phyloP scores from a whole-genome alignment of 306 rosid species.

The Sindora glabra region DNA sequence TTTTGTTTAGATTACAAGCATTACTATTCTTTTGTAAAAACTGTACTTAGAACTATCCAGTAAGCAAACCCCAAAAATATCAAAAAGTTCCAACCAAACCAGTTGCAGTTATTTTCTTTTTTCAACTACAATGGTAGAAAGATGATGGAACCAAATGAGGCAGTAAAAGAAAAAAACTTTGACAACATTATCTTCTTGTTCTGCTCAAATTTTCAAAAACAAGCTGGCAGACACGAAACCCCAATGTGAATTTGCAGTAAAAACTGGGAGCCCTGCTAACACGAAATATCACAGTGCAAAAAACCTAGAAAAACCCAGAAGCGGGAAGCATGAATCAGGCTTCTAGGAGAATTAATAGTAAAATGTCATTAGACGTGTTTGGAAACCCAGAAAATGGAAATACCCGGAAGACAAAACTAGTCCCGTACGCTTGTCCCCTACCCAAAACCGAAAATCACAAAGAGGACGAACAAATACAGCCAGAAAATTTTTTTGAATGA shows the following conservation, averaged over 20 bases:
- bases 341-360: constrained; percentile 9
- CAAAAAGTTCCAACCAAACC: neutral
- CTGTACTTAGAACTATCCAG: constrained; percentile 28
- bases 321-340: constrained; percentile 15
- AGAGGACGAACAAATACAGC: constrained; percentile 36
- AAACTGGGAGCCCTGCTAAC: constrained; percentile 15
- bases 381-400: constrained; percentile 33
- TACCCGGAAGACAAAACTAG: constrained; percentile 58
- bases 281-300: constrained; percentile 26
- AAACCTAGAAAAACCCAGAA: constrained; percentile 28
- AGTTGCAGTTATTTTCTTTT: constrained; percentile 4
- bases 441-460: constrained; percentile 34
- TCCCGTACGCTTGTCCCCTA: constrained; percentile 41
- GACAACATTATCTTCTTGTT: neutral
- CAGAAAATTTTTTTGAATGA: constrained; percentile 31
- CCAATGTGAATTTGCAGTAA: constrained; percentile 10
- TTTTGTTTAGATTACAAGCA: constrained; percentile 38
- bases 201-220: constrained; percentile 16
- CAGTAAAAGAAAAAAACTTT: neutral
- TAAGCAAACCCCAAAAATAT: constrained; percentile 18
- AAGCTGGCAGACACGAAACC: constrained; percentile 13
- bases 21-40: constrained; percentile 44
- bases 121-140: constrained; percentile 13
- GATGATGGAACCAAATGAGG: constrained; percentile 14
- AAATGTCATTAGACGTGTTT: neutral